Evolutionary conservation across 768 basidiomycete genomes (phyloP).

Genomic region (Tylopilus balloui): DNA sequence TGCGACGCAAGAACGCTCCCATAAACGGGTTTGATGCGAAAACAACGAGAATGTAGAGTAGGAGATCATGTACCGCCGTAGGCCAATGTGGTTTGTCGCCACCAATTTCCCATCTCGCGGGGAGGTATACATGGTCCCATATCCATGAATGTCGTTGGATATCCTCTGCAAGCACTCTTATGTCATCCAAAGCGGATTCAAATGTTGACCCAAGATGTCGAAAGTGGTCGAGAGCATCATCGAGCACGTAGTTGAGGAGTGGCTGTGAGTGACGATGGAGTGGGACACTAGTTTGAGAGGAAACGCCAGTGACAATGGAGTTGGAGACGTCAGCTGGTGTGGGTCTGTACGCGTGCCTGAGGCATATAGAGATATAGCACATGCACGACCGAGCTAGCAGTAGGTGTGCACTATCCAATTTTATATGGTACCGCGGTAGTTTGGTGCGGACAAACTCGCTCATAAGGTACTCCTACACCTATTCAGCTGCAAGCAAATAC

Average conservation of each 20-base stretch:
- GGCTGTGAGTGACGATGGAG: neutral
- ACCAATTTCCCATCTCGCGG: neutral
- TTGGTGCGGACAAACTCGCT: neutral
- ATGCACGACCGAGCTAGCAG: neutral
- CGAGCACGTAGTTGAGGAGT: slow-evolving; percentile 1
- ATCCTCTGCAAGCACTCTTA: neutral
- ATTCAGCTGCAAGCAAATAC: no score
- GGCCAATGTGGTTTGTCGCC: neutral
- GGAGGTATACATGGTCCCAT: neutral
- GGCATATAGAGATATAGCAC: slow-evolving; percentile 2
- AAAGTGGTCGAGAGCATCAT: slow-evolving; percentile 1
- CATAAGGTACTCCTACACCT: slow-evolving; percentile 1
- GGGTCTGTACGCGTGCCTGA: neutral
- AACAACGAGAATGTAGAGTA: neutral
- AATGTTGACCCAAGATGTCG: neutral
- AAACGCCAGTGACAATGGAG: neutral
- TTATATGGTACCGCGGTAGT: neutral
- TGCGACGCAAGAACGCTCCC: neutral
- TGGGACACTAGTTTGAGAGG: neutral
- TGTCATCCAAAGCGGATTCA: neutral
- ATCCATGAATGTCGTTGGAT: neutral
- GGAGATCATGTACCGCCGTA: neutral
- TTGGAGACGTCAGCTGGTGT: no score
- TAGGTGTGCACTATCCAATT: neutral
- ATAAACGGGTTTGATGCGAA: neutral